Base-by-base conservation (phyloP, 2,329 filamentous ascomycete genomes). In the Fusarium zealandicum region DNA sequence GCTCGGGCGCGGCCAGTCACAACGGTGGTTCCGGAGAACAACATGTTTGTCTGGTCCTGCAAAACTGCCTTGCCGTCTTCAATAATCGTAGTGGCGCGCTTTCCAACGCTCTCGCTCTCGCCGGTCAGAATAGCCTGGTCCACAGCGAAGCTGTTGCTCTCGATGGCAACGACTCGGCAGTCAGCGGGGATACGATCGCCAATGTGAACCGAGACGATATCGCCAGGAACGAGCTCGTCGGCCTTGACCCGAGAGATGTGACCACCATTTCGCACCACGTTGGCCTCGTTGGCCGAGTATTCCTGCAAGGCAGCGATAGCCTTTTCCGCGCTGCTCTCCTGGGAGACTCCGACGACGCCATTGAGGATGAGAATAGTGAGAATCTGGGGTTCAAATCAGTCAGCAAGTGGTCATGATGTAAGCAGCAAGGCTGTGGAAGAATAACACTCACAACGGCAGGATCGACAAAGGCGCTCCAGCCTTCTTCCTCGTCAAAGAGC, bases 241-340 rank as follows among this genome's bases (percentile, higher is more conserved):
- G 95, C 95, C 80, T 95, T 96, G 78, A 99, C 79, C 64, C 90
- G 86, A 62, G 87, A 85, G 59, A 93, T 80, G 66, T 88, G 85
- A 43, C 93, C 92, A 67, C 78, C 76, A 77, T 93, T 88, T 69
- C 95, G 90, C 54, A 96, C 75, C 46, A 96, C 93, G 72, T 93
- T 99, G 66, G 95, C 93, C 76, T 96, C 92, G 76, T 98, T 99
- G 70, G 95, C 95, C 25, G 93, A 98, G 79, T 99, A 99, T 83
- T 99, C 93, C 77, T 99, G 95, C 51, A 99, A 85, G 37, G 95
- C 95, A 20, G 95, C 93, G 73, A 99, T 99, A 44, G 95, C 95
- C 79, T 98, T 97, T 76, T 99, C 95, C 63, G 95, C 95, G 72
- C 93, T 97, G 77, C 91, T 97, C 81, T 99, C 95, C 81, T 99